Percentiles rank a stretch among this genome's conserved stretches.
These are phyloP conservation scores for Ceratocystis harringtonii DNA, from an alignment of 2,329 filamentous ascomycete species.

Conservation along the genomic window DNA sequence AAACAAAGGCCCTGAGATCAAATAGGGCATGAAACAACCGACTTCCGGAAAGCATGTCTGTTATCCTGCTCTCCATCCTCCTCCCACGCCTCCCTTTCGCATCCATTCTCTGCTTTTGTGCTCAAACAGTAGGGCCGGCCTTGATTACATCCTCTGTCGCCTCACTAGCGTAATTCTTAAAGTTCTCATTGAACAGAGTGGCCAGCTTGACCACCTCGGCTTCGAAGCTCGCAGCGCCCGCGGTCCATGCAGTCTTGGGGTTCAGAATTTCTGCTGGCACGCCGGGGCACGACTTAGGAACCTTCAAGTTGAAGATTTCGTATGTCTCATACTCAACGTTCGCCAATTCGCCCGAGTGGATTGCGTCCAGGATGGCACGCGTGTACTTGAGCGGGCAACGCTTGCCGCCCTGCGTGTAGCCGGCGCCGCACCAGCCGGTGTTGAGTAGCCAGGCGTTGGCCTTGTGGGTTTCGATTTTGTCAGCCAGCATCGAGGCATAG, in stretches of 20 bases:
- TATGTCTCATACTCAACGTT: constrained; percentile 90
- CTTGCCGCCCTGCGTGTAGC: constrained; percentile 81
- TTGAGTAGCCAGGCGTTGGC: constrained; percentile 97
- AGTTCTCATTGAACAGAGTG: constrained; percentile 86
- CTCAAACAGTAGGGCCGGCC: constrained; percentile 35
- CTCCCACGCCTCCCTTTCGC: not conserved
- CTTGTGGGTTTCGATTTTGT: constrained; percentile 92
- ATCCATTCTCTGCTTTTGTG: not conserved
- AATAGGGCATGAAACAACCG: not conserved
- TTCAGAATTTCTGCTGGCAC: constrained; percentile 90
- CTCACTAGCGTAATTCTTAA: constrained; percentile 82
- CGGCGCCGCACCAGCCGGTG: constrained; percentile 93
- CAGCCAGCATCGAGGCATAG: constrained; percentile 95
- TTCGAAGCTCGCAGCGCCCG: constrained; percentile 65
- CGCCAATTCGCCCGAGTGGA: constrained; percentile 91
- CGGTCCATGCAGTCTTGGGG: constrained; percentile 84
- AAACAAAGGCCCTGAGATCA: not conserved
- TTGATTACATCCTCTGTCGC: constrained; percentile 66
- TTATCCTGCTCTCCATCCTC: constrained; percentile 2
- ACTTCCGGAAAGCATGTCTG: not conserved
- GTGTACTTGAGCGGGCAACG: constrained; percentile 98
- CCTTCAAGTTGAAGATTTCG: constrained; percentile 87
- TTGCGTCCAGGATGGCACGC: constrained; percentile 87
- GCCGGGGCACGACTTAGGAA: constrained; percentile 80
- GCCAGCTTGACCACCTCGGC: constrained; percentile 83